These are phyloP conservation scores for Euphorbia peplus DNA, from an alignment of 345 rosid species.

Conservation along the genomic window DNA sequence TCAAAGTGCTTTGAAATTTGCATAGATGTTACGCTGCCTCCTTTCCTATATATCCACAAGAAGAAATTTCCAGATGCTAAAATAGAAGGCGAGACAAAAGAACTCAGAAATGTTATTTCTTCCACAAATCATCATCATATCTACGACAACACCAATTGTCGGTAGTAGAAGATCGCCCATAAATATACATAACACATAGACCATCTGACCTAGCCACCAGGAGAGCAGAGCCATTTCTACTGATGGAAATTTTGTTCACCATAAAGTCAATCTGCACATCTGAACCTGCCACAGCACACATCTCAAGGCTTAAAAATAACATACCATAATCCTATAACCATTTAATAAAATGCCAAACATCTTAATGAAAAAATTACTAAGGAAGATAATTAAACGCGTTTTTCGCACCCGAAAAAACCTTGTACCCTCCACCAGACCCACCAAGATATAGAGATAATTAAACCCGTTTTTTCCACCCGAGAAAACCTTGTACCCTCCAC, in stretches of 20 bases:
- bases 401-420: too few species aligned
- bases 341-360: not conserved
- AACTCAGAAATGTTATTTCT: not conserved
- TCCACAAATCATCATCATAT: not conserved
- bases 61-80: not conserved
- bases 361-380: not conserved
- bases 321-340: not conserved
- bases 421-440: too few species aligned
- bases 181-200: slow-evolving; percentile 68
- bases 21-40: not conserved
- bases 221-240: slow-evolving; percentile 74
- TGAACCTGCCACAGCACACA: slow-evolving; percentile 44
- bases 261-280: slow-evolving; percentile 49
- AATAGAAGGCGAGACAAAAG: not conserved
- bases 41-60: not conserved
- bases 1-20: not conserved
- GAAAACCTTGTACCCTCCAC: not conserved
- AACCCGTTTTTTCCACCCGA: not conserved
- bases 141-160: slow-evolving; percentile 34
- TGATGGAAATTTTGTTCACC: slow-evolving; percentile 71
- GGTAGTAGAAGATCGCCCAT: slow-evolving; percentile 55
- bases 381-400: too few species aligned
- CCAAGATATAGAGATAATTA: too few species aligned
- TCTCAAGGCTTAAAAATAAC: too few species aligned
- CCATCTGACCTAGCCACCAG: slow-evolving; percentile 64